phyloP scores from a whole-genome alignment of 768 basidiomycete genomes.

The Russula sp. region DNA sequence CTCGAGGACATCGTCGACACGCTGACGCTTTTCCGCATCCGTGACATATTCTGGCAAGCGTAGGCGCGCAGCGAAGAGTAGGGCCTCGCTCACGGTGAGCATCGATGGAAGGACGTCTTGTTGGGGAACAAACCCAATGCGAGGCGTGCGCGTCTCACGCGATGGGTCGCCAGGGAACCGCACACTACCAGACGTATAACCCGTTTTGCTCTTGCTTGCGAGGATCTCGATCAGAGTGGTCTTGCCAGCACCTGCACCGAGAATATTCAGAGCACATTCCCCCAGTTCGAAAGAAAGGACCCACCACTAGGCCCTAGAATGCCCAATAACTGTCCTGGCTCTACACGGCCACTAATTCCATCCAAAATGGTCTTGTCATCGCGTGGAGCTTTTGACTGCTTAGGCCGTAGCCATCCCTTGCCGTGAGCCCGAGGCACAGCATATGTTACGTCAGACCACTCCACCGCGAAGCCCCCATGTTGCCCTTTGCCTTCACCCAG shows the following conservation, averaged over 20 bases:
- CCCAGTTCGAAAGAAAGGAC: conserved; percentile 17
- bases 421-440: conserved; percentile 37
- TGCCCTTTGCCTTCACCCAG: conserved; percentile 35
- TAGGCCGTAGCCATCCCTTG: conserved; percentile 5
- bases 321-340: conserved; percentile 82
- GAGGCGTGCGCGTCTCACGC: conserved; percentile 34
- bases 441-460: conserved; percentile 68
- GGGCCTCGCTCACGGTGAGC: conserved; percentile 50
- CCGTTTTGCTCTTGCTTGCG: conserved; percentile 76
- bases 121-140: conserved; percentile 83
- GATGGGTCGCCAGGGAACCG: conserved; percentile 40
- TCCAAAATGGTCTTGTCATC: conserved; percentile 66
- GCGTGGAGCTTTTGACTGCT: conserved; percentile 8
- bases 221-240: conserved; percentile 89
- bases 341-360: conserved; percentile 60
- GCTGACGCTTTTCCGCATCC: conserved; percentile 51
- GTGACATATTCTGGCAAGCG: conserved; percentile 72
- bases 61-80: conserved; percentile 80
- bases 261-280: neutral
- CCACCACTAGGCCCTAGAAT: conserved; percentile 84
- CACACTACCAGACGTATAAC: conserved; percentile 59
- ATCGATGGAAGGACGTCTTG: conserved; percentile 73
- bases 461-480: conserved; percentile 46
- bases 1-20: conserved; percentile 65
- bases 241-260: conserved; percentile 66